Evolutionary conservation across 306 rosid genomes (phyloP), one percentile per base, ranked within the genome.

Genomic region (Cotoneaster glaucophyllus): DNA sequence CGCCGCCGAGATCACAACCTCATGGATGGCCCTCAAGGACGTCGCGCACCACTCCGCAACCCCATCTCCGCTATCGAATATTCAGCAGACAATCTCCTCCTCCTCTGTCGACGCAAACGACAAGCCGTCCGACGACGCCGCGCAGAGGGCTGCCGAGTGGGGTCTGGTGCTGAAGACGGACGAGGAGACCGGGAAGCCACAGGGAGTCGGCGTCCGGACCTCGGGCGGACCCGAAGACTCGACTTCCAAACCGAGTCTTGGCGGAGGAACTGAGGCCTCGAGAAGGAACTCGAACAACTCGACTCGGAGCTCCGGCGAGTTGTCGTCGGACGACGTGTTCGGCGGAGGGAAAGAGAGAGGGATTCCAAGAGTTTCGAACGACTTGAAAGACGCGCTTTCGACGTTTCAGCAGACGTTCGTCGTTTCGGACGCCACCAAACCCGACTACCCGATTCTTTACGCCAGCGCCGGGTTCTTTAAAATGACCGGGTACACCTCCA

Each of bases 401-500:
- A 70, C 97, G 71, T 95, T 95, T 56, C 98, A 95, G 78, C 98
- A 95, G 67, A 95, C 98, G 11, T 95, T 95, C 29, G 96, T 95
- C 74, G 98, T 95, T 1, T 84, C 97, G 62, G 98, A 95, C 71
- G 98, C 97, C 15, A 85, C 97, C 34, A 95, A 90, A 86, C 87
- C 96, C 68, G 98, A 95, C 83, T 87, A 79, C 84, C 98, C 98
- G 85, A 90, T 95, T 18, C 26, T 95, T 87, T 95, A 92, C 62
- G 98, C 98, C 10, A 90, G 96, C 44, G 98, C 92, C 39, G 98
- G 98, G 26, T 95, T 95, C 82, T 95, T 95, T 81, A 92, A 77
- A 74, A 95, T 95, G 97, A 95, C 98, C 14, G 98, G 98, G 44
- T 95, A 95, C 71, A 86, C 96, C 1, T 95, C 97, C 67, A 92